Conservation (phyloP, 192 early-diverging fungal species). For the Podila minutissima region DNA sequence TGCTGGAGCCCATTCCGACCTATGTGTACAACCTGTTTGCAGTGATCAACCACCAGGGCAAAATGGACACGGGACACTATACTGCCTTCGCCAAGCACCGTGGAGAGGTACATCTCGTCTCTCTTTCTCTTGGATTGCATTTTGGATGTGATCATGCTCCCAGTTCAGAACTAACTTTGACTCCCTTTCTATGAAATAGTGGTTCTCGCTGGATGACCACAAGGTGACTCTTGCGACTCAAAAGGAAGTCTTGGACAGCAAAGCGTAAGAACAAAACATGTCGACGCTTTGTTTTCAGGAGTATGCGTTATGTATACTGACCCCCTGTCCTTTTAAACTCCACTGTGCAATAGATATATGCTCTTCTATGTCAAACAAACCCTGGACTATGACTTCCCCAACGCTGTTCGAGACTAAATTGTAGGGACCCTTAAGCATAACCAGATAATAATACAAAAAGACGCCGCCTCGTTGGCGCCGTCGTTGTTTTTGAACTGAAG, state of each 20-base stretch:
- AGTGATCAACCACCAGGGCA: conserved; percentile 91
- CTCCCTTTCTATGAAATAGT: conserved; percentile 54
- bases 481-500: too few species aligned
- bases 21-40: conserved; percentile 90
- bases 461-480: too few species aligned
- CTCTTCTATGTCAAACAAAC: conserved; percentile 84
- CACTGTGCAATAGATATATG: conserved; percentile 74
- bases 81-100: conserved; percentile 83
- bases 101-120: conserved; percentile 62
- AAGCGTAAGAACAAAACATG: conserved; percentile 58
- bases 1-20: conserved; percentile 65
- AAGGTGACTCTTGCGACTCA: conserved; percentile 72
- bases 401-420: conserved; percentile 14
- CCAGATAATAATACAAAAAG: too few species aligned
- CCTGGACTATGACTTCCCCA: conserved; percentile 65
- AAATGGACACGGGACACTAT: conserved; percentile 96
- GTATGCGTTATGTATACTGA: neutral
- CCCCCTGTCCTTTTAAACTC: neutral
- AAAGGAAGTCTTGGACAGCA: conserved; percentile 80
- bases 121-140: too few species aligned
- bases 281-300: neutral
- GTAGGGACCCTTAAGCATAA: too few species aligned
- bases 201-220: conserved; percentile 94
- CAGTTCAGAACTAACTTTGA: neutral
- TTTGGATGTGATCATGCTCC: neutral